Percentiles rank a stretch among this genome's conserved stretches.
These are phyloP conservation scores for Orychophragmus violaceus DNA, from an alignment of 345 rosid species.

Conservation along the genomic window DNA sequence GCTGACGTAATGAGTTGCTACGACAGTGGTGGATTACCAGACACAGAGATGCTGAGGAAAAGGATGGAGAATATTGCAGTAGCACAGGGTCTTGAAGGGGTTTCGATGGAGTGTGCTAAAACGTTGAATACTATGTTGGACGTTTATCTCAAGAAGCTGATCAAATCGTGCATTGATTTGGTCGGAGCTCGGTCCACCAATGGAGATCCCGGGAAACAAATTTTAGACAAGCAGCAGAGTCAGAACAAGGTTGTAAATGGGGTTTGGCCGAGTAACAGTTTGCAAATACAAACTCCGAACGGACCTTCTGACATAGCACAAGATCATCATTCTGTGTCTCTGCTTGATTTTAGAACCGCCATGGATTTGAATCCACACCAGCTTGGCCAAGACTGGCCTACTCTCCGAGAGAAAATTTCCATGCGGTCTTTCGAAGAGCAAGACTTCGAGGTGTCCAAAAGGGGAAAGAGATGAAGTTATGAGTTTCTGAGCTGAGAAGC, in stretches of 20 bases:
- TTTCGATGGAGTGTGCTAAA: slow-evolving; percentile 77
- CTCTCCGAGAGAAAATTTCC: slow-evolving; percentile 73
- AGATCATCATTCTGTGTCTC: slow-evolving; percentile 50
- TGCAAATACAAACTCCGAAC: slow-evolving; percentile 40
- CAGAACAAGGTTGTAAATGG: slow-evolving; percentile 63
- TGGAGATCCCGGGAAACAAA: slow-evolving; percentile 35
- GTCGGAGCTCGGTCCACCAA: slow-evolving; percentile 45
- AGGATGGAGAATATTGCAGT: slow-evolving; percentile 76
- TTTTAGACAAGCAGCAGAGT: slow-evolving; percentile 52
- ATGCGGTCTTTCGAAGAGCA: slow-evolving; percentile 57
- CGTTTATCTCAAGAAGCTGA: slow-evolving; percentile 70
- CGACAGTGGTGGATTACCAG: slow-evolving; percentile 55
- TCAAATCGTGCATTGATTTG: slow-evolving; percentile 58
- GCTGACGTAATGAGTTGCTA: slow-evolving; percentile 44
- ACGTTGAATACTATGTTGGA: slow-evolving; percentile 65
- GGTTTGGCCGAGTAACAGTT: slow-evolving; percentile 59
- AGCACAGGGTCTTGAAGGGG: slow-evolving; percentile 78
- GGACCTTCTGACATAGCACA: slow-evolving; percentile 40
- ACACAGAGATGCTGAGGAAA: slow-evolving; percentile 58
- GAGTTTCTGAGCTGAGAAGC: slow-evolving; percentile 7
- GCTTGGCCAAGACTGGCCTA: slow-evolving; percentile 92
- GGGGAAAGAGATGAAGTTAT: slow-evolving; percentile 20
- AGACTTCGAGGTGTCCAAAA: slow-evolving; percentile 25
- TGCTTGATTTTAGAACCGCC: slow-evolving; percentile 84
- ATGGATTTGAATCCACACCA: slow-evolving; percentile 91